Conservation (phyloP, 495 filamentous ascomycete genomes). For the Talaromyces wortmannii region DNA sequence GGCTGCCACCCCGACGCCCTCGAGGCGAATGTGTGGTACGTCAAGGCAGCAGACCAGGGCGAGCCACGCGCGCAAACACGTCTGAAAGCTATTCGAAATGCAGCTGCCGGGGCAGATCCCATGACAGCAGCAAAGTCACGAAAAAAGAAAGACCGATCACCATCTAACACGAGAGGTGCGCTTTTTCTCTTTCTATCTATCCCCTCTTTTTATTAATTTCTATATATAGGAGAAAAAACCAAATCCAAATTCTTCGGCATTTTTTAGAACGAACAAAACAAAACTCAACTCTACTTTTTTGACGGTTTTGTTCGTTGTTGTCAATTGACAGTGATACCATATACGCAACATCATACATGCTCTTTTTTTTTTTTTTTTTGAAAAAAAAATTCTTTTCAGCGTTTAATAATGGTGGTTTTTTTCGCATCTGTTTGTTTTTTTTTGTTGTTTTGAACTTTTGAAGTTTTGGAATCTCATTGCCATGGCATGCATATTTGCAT, state of each 20-base stretch:
- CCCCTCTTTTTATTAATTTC: neutral
- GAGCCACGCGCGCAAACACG: conserved; percentile 84
- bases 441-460: too few species aligned
- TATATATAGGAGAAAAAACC: conserved; percentile 11
- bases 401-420: too few species aligned
- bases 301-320: too few species aligned
- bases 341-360: too few species aligned
- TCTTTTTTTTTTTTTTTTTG: too few species aligned
- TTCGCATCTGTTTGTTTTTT: too few species aligned
- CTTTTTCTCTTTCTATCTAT: neutral
- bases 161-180: conserved; percentile 1
- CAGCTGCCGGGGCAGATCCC: conserved; percentile 65
- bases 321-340: too few species aligned
- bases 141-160: conserved; percentile 5
- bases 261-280: conserved; percentile 11
- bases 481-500: too few species aligned
- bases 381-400: too few species aligned
- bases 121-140: conserved; percentile 14
- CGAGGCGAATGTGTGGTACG: conserved; percentile 98
- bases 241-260: conserved; percentile 29
- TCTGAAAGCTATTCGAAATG: conserved; percentile 77
- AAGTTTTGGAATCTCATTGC: too few species aligned
- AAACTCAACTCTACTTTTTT: too few species aligned
- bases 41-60: conserved; percentile 87
- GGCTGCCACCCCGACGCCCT: conserved; percentile 88